A percentile compares a stretch with the other conserved stretches of the same genome.
These are phyloP conservation scores for Scopulariopsis brevicaulis DNA, from an alignment of 2,329 filamentous ascomycete genomes.

Conservation along the genomic window DNA sequence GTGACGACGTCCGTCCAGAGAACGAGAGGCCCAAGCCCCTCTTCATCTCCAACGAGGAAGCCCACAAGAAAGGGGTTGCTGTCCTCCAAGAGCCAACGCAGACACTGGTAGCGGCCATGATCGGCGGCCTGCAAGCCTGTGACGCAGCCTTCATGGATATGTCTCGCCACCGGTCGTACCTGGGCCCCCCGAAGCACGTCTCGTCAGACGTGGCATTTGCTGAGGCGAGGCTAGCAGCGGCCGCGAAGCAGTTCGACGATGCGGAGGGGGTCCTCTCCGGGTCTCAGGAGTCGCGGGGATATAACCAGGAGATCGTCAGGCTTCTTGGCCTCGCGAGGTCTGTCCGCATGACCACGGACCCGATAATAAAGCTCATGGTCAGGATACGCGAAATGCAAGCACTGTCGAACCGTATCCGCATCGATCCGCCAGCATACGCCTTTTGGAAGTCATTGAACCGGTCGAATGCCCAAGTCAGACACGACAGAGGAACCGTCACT, in stretches of 20 bases:
- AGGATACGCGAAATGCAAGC: conserved; percentile 37
- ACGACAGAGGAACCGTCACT: conserved; percentile 46
- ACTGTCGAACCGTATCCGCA: conserved; percentile 21
- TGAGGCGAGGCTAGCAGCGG: conserved; percentile 25
- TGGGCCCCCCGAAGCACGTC: conserved; percentile 29
- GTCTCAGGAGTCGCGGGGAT: conserved; percentile 28
- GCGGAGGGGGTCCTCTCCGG: conserved; percentile 33
- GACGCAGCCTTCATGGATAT: conserved; percentile 43
- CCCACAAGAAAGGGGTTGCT: conserved; percentile 12
- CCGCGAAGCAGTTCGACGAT: conserved; percentile 32
- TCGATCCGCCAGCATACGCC: conserved; percentile 42
- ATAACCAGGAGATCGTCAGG: conserved; percentile 36
- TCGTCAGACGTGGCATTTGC: conserved; percentile 28
- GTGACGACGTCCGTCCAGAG: not conserved
- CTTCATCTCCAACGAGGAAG: conserved; percentile 7
- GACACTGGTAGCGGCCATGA: conserved; percentile 33
- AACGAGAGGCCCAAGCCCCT: not conserved
- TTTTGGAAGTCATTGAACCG: conserved; percentile 39
- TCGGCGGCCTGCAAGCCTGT: conserved; percentile 27
- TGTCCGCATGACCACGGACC: conserved; percentile 37
- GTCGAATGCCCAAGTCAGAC: conserved; percentile 43
- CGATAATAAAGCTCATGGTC: conserved; percentile 31
- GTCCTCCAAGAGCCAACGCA: conserved; percentile 32
- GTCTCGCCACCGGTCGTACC: conserved; percentile 33
- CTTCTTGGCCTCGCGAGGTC: conserved; percentile 44